Conservation (phyloP, 495 filamentous ascomycete genomes). For the Penicillium bialowiezense region DNA sequence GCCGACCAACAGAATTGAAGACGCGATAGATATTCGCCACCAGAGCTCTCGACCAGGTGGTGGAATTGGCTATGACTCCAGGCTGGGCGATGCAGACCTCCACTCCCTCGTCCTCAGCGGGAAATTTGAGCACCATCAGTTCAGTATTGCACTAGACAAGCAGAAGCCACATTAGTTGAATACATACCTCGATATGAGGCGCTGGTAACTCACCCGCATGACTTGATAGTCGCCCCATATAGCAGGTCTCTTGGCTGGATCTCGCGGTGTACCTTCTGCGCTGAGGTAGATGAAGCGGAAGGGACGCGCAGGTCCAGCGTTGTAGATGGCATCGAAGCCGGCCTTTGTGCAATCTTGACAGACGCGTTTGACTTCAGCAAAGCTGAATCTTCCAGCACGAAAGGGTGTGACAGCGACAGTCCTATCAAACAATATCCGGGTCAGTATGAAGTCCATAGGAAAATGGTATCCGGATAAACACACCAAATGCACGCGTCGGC, state of each 20-base stretch:
- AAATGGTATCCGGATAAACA: background rate
- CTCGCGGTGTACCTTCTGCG: conserved; percentile 34
- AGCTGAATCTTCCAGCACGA: conserved; percentile 29
- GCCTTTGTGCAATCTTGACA: conserved; percentile 41
- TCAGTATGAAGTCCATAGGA: background rate
- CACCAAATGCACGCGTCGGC: conserved; percentile 57
- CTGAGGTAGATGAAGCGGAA: conserved; percentile 48
- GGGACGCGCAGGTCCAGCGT: conserved; percentile 10
- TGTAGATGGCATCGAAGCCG: conserved; percentile 37
- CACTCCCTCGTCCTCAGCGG: conserved; percentile 28
- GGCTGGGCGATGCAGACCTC: conserved; percentile 38
- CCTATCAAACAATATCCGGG: background rate
- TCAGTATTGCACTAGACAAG: conserved; percentile 40
- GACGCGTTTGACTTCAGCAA: conserved; percentile 38
- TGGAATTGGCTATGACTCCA: conserved; percentile 22
- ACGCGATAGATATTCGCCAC: conserved; percentile 5
- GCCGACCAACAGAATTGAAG: conserved; percentile 5
- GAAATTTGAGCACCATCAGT: conserved; percentile 35
- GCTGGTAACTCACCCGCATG: conserved; percentile 32
- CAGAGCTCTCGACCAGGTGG: conserved; percentile 4
- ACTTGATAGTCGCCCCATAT: conserved; percentile 35
- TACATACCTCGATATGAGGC: background rate
- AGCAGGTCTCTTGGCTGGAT: conserved; percentile 33
- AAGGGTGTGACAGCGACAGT: conserved; percentile 40
- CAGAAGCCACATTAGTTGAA: conserved; percentile 1